A percentile compares a stretch with the other conserved stretches of the same genome.
Evolutionary conservation across 2,329 filamentous ascomycete genomes (phyloP).

Genomic region (Daldinia sp.): DNA sequence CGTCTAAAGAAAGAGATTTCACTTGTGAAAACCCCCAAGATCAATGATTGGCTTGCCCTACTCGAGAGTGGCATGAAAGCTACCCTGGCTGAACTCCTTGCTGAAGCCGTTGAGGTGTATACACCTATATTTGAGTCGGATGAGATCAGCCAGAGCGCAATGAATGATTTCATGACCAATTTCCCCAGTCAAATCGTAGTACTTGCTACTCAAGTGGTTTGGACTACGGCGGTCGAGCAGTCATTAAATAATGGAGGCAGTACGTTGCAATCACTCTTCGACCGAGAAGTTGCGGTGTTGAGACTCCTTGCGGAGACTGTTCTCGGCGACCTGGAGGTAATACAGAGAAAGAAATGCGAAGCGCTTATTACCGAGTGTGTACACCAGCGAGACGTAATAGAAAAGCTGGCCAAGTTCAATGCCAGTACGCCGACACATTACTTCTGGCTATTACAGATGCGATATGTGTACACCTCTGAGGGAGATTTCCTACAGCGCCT

Average conservation of each 20-base stretch:
- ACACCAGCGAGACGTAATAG: conserved; percentile 92
- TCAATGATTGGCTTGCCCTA: conserved; percentile 98
- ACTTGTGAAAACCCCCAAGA: conserved; percentile 89
- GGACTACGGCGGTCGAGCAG: conserved; percentile 87
- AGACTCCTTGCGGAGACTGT: conserved; percentile 88
- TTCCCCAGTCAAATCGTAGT: conserved; percentile 97
- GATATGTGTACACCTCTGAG: conserved; percentile 85
- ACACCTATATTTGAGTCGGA: conserved; percentile 77
- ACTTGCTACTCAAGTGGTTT: conserved; percentile 89
- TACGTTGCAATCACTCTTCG: conserved; percentile 75
- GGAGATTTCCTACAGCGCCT: conserved; percentile 85
- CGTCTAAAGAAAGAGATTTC: conserved; percentile 90
- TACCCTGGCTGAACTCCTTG: conserved; percentile 88
- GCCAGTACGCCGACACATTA: conserved; percentile 83
- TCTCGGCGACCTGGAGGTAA: conserved; percentile 84
- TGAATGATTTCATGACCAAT: conserved; percentile 80
- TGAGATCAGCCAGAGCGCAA: conserved; percentile 71
- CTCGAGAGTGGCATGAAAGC: conserved; percentile 93
- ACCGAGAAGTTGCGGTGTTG: conserved; percentile 85
- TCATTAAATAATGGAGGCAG: conserved; percentile 76
- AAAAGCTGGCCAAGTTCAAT: conserved; percentile 79
- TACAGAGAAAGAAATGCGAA: conserved; percentile 95
- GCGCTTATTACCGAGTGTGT: conserved; percentile 99
- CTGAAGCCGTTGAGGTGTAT: conserved; percentile 86
- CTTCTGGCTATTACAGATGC: conserved; percentile 95